Evolutionary conservation across 352 stramenopile genomes (phyloP).

Genomic region (Globisporangium spinosum): DNA sequence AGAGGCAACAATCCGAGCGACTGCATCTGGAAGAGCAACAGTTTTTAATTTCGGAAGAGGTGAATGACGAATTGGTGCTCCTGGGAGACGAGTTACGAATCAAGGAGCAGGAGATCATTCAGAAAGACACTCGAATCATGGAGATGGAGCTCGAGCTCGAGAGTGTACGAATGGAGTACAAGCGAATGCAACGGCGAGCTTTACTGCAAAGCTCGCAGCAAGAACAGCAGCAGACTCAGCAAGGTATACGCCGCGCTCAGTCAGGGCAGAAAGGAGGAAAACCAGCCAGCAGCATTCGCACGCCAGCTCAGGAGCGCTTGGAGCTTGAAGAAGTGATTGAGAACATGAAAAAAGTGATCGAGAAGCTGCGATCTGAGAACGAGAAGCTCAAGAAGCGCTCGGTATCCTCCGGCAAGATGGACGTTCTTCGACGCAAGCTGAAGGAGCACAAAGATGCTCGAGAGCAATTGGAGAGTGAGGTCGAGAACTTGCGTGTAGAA

Average conservation of each 20-base stretch:
- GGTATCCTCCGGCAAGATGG: constrained; percentile 39
- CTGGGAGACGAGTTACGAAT: constrained; percentile 42
- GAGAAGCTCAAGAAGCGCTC: constrained; percentile 47
- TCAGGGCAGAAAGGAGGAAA: background rate
- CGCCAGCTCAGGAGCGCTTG: constrained; percentile 32
- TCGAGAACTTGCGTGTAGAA: constrained; percentile 39
- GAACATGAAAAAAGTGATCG: constrained; percentile 83
- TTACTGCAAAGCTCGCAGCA: constrained; percentile 17
- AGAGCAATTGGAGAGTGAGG: constrained; percentile 33
- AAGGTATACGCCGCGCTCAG: background rate
- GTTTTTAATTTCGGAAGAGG: constrained; percentile 40
- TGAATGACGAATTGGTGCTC: constrained; percentile 39
- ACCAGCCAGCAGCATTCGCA: constrained; percentile 13
- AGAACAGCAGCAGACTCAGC: constrained; percentile 1
- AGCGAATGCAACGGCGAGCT: constrained; percentile 44
- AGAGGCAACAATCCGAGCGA: constrained; percentile 13
- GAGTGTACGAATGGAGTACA: constrained; percentile 57
- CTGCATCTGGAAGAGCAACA: constrained; percentile 47
- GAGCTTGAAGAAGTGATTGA: constrained; percentile 75
- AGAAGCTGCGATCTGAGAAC: constrained; percentile 73
- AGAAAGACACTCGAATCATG: constrained; percentile 61
- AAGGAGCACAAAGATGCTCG: constrained; percentile 41
- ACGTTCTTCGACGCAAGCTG: constrained; percentile 41
- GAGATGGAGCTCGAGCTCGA: constrained; percentile 70
- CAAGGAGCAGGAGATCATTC: constrained; percentile 48